Conservation (phyloP, 352 stramenopile species). For the Phytophthora cajani region DNA sequence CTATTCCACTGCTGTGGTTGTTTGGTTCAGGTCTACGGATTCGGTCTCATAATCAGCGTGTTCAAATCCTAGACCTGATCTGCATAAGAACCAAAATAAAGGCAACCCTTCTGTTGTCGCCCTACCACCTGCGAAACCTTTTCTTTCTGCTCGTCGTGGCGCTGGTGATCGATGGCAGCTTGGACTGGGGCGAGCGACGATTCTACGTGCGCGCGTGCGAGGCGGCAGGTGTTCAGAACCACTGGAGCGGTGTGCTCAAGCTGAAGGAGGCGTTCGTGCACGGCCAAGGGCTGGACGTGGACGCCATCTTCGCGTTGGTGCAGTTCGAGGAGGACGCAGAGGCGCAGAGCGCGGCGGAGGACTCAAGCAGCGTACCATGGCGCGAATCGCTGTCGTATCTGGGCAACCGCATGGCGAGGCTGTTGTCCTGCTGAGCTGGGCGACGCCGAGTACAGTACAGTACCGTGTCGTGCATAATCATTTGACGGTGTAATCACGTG, state of each 20-base stretch:
- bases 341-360: conserved; percentile 3
- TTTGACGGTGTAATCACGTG: too few species aligned
- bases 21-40: too few species aligned
- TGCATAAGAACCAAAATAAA: too few species aligned
- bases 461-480: neutral
- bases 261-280: conserved; percentile 51
- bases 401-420: conserved; percentile 28
- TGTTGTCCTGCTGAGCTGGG: conserved; percentile 55
- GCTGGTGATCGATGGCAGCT: conserved; percentile 51
- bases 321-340: conserved; percentile 18
- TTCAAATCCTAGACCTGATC: too few species aligned
- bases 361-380: conserved; percentile 29
- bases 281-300: conserved; percentile 44
- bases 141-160: conserved; percentile 52
- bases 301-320: conserved; percentile 47
- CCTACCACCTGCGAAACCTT: conserved; percentile 48
- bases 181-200: conserved; percentile 52
- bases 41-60: too few species aligned
- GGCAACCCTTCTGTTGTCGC: conserved; percentile 15
- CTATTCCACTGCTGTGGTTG: too few species aligned
- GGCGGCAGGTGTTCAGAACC: conserved; percentile 42
- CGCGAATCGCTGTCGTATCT: conserved; percentile 42
- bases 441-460: neutral
- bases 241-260: conserved; percentile 44
- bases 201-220: conserved; percentile 55